phyloP scores from a whole-genome alignment of 768 basidiomycete species.

The Pleurotus sapidus region DNA sequence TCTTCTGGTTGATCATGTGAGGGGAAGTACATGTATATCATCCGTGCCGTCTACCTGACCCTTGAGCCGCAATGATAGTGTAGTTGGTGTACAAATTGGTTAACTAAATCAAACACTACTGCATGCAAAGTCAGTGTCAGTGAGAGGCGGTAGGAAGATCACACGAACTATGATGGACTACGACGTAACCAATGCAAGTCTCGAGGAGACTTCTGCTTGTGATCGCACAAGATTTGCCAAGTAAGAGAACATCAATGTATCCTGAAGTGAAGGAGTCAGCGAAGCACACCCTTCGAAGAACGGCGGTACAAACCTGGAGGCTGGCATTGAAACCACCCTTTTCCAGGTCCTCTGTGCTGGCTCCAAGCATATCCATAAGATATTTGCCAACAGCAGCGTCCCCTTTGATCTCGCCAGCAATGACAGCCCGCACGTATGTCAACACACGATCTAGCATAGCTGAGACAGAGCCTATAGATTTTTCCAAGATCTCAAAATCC shows the following conservation, averaged over 20 bases:
- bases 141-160: not conserved
- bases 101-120: not conserved
- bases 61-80: not conserved
- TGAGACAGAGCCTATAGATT: constrained; percentile 67
- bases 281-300: constrained; percentile 9
- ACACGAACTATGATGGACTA: constrained; percentile 3
- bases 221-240: constrained; percentile 90
- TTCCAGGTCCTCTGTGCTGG: constrained; percentile 68
- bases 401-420: constrained; percentile 73
- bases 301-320: constrained; percentile 52
- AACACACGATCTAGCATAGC: constrained; percentile 85
- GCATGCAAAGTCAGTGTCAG: not conserved
- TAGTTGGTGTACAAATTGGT: not conserved
- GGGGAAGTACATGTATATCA: not conserved
- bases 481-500: constrained; percentile 75
- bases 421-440: constrained; percentile 77
- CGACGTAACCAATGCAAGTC: constrained; percentile 72
- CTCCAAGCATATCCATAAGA: constrained; percentile 81
- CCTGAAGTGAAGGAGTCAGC: constrained; percentile 41
- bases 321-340: constrained; percentile 73
- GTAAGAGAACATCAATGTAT: constrained; percentile 93
- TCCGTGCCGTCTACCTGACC: not conserved
- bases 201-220: constrained; percentile 88
- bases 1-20: not conserved
- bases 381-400: constrained; percentile 88